Evolutionary conservation across 768 basidiomycete genomes (phyloP), one percentile per base, ranked within the genome.

Genomic region (Trametes villosa): DNA sequence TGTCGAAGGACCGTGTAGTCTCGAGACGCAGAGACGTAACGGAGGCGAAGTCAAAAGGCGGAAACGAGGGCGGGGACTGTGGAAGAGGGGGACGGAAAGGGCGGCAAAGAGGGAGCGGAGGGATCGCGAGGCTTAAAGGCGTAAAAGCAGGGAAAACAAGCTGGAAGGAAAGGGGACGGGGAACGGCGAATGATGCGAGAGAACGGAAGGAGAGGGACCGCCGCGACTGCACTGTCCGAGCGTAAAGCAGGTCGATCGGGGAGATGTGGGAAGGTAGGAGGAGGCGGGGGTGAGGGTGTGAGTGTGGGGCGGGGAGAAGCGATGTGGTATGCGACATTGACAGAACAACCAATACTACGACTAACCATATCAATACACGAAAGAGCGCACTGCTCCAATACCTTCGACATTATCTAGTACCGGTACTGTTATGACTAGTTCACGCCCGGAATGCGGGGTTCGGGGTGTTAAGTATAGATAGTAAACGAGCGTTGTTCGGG

Each of bases 151-250:
- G 63, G 63, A 53, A 65, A 54, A 53, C 18, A 40, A 36, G 26
- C 15, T 53, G 53, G 30, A n/a, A 52, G 26, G 41, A 22, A n/a
- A 27, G 17, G 44, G 31, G 64, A 42, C 41, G 59, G 26, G n/a
- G n/a, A n/a, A n/a, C n/a, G 55, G 59, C 54, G 13, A 52, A 58
- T 30, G 48, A 65, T 52, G 45, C 50, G 67, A 70, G 48, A 69
- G 44, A 69, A 41, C 76, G 76, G 26, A 77, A 69, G 54, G 77
- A 75, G 27, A 34, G 75, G 29, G 33, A 26, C 24, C 27, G 47
- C 31, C 26, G 33, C 33, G 48, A 26, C 45, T 63, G 62, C 62
- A 59, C 57, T 63, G 62, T 63, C 62, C 62, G 42, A 29, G 24
- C 24, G 42, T 48, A 54, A 38, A 63, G 62, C 62, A 59, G 41